Percentiles rank a stretch among this genome's conserved stretches.
Evolutionary conservation across 2,329 filamentous ascomycete species (phyloP).

Genomic region (Dothistroma septosporum): DNA sequence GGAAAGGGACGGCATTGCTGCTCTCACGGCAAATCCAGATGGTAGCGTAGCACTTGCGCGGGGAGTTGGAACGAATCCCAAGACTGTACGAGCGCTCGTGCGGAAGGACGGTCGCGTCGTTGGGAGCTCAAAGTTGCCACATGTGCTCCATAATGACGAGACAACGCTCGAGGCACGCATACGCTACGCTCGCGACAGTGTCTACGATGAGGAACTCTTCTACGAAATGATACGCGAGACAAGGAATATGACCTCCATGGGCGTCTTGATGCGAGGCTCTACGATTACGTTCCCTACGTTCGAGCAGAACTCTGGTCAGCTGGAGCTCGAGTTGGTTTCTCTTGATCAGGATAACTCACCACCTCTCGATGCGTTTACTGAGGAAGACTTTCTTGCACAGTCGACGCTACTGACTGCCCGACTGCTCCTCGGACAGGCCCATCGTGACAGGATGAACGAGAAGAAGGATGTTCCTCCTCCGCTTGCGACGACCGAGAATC

Average conservation of each 20-base stretch:
- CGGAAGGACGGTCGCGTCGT: constrained; percentile 54
- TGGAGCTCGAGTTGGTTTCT: constrained; percentile 65
- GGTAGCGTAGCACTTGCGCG: constrained; percentile 72
- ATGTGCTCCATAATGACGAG: constrained; percentile 44
- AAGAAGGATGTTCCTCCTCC: constrained; percentile 63
- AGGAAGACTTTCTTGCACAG: constrained; percentile 55
- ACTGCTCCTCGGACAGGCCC: constrained; percentile 72
- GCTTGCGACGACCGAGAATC: constrained; percentile 48
- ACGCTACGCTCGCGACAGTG: constrained; percentile 69
- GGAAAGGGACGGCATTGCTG: constrained; percentile 68
- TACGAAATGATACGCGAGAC: constrained; percentile 83
- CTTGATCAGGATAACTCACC: constrained; percentile 34
- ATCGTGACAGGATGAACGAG: constrained; percentile 67
- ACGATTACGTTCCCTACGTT: constrained; percentile 33
- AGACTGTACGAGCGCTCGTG: constrained; percentile 65
- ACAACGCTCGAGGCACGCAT: constrained; percentile 64
- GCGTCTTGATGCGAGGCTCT: constrained; percentile 59
- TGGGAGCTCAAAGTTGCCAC: constrained; percentile 49
- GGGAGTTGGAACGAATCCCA: constrained; percentile 53
- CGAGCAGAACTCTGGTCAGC: constrained; percentile 48
- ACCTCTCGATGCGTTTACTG: constrained; percentile 19
- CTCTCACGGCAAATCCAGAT: constrained; percentile 68
- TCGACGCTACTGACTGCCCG: constrained; percentile 64
- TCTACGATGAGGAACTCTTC: constrained; percentile 83
- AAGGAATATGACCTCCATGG: constrained; percentile 65